Evolutionary conservation across 2,329 filamentous ascomycete genomes (phyloP).

Genomic region (Paracoccidioides brasiliensis): DNA sequence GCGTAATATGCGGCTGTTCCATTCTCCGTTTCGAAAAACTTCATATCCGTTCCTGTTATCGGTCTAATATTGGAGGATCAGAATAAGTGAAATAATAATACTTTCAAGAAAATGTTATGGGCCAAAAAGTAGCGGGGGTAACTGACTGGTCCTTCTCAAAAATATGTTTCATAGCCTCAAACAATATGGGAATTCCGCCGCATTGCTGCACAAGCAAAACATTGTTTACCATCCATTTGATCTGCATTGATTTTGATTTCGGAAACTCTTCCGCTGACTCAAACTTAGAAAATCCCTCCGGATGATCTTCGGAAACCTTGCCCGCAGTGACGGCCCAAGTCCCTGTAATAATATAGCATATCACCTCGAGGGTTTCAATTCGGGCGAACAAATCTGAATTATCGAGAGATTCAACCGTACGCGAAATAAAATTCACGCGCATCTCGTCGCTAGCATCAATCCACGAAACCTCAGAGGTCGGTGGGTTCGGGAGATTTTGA

Average conservation of each 20-base stretch:
- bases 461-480: conserved; percentile 45
- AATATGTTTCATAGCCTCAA: conserved; percentile 25
- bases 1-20: conserved; percentile 22
- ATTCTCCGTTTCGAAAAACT: conserved; percentile 20
- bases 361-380: conserved; percentile 33
- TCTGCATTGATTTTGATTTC: conserved; percentile 36
- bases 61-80: not conserved
- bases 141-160: conserved; percentile 26
- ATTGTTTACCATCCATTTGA: conserved; percentile 35
- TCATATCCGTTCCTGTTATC: conserved; percentile 4
- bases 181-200: conserved; percentile 24
- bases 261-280: conserved; percentile 24
- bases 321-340: conserved; percentile 58
- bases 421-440: conserved; percentile 29
- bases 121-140: not conserved
- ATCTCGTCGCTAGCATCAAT: conserved; percentile 46
- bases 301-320: conserved; percentile 19
- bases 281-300: conserved; percentile 16
- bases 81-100: not conserved
- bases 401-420: conserved; percentile 25
- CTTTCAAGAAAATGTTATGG: not conserved
- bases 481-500: conserved; percentile 18
- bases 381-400: conserved; percentile 28
- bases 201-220: conserved; percentile 26
- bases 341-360: conserved; percentile 48